These are phyloP conservation scores for Verticillium nonalfalfae DNA, from an alignment of 2,329 filamentous ascomycete species.

Conservation along the genomic window DNA sequence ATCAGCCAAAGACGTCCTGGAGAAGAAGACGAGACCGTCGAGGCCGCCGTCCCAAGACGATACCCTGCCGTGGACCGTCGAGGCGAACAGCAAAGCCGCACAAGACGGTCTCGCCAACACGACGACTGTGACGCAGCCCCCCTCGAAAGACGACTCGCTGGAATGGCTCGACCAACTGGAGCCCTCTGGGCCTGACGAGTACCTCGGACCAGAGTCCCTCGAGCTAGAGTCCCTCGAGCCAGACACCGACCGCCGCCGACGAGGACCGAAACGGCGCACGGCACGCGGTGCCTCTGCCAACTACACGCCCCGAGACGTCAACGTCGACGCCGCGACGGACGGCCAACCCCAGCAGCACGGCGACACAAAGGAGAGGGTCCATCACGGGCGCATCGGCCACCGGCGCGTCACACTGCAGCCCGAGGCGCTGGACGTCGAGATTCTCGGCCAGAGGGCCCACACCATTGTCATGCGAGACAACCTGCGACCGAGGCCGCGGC, in stretches of 20 bases:
- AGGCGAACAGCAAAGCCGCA: not conserved
- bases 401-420: constrained; percentile 4
- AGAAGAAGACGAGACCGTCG: not conserved
- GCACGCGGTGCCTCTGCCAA: not conserved
- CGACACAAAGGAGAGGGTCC: not conserved
- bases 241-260: not conserved
- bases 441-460: constrained; percentile 31
- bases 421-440: constrained; percentile 18
- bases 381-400: not conserved
- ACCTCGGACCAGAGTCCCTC: no score
- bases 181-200: not conserved
- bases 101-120: no score
- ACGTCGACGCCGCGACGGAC: not conserved
- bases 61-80: not conserved
- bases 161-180: not conserved
- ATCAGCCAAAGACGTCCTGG: not conserved
- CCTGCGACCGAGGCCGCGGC: constrained; percentile 3
- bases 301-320: not conserved
- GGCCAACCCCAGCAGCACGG: not conserved
- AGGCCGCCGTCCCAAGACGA: not conserved
- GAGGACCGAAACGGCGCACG: not conserved
- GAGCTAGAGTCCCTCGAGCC: not conserved
- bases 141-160: not conserved
- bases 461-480: constrained; percentile 40
- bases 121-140: not conserved